These are phyloP conservation scores for Scheffersomyces titani DNA, from an alignment of 1,139 yeast species.

Conservation along the genomic window DNA sequence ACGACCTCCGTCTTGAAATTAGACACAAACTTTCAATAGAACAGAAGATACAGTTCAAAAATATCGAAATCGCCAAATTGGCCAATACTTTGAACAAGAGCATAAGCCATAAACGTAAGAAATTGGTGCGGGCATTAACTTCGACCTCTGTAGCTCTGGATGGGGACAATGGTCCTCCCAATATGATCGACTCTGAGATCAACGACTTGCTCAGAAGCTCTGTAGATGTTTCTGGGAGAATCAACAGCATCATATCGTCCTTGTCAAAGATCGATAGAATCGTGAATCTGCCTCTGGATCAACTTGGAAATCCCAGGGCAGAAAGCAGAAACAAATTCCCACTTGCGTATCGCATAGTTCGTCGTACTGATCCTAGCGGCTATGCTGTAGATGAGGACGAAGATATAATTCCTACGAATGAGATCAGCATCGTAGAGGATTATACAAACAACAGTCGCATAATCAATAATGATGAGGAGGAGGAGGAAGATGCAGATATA, in stretches of 20 bases:
- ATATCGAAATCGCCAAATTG: slow-evolving; percentile 32
- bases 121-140: slow-evolving; percentile 15
- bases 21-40: slow-evolving; percentile 36
- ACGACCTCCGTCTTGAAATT: slow-evolving; percentile 41
- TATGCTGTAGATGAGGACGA: background rate
- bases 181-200: background rate
- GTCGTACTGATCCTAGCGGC: background rate
- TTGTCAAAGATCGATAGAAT: background rate
- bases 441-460: background rate
- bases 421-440: background rate
- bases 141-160: background rate
- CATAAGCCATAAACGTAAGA: slow-evolving; percentile 20
- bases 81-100: slow-evolving; percentile 23
- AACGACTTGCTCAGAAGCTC: background rate
- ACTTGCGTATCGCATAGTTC: background rate
- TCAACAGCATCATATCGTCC: background rate
- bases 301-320: slow-evolving; percentile 1
- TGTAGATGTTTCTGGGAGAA: background rate
- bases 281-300: background rate
- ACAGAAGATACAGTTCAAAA: slow-evolving; percentile 39
- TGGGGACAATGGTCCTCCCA: background rate
- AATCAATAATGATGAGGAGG: background rate
- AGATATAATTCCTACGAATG: background rate
- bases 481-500: background rate
- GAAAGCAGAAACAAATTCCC: slow-evolving; percentile 2